Evolutionary conservation across 768 basidiomycete species (phyloP).

Genomic region (Leccinum subtestaceum): DNA sequence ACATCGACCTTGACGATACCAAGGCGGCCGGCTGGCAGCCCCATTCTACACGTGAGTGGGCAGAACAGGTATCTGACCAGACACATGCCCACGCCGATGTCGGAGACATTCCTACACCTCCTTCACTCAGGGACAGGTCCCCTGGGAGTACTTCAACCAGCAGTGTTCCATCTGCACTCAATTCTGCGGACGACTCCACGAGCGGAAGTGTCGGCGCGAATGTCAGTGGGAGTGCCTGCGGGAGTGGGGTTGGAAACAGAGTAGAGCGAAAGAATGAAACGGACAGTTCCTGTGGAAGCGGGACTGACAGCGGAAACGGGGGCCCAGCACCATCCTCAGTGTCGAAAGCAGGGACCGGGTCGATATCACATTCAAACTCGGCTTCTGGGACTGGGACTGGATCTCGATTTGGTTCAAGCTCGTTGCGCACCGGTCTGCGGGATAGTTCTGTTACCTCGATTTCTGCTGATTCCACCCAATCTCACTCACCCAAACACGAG

Average conservation of each 20-base stretch:
- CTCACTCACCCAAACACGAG: conserved; percentile 6
- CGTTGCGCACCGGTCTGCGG: conserved; percentile 21
- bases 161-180: conserved; percentile 23
- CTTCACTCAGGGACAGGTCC: conserved; percentile 20
- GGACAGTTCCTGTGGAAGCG: conserved; percentile 15
- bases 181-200: conserved; percentile 26
- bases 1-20: conserved; percentile 19
- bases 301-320: conserved; percentile 14
- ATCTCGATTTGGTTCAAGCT: conserved; percentile 25
- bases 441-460: conserved; percentile 33
- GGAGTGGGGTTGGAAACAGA: conserved; percentile 3
- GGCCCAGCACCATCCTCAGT: conserved; percentile 11
- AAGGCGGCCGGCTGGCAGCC: conserved; percentile 22
- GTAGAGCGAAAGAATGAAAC: conserved; percentile 9
- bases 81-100: conserved; percentile 16
- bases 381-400: conserved; percentile 22
- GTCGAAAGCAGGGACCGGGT: conserved; percentile 21
- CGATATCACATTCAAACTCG: conserved; percentile 26
- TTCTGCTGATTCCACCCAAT: conserved; percentile 23
- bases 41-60: conserved; percentile 45
- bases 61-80: conserved; percentile 39
- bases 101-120: conserved; percentile 1
- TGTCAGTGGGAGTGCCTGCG: conserved; percentile 13
- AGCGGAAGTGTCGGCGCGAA: conserved; percentile 11
- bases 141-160: conserved; percentile 25